Conservation (phyloP, 2,329 filamentous ascomycete species). For the Pestalotiopsis sp. region DNA sequence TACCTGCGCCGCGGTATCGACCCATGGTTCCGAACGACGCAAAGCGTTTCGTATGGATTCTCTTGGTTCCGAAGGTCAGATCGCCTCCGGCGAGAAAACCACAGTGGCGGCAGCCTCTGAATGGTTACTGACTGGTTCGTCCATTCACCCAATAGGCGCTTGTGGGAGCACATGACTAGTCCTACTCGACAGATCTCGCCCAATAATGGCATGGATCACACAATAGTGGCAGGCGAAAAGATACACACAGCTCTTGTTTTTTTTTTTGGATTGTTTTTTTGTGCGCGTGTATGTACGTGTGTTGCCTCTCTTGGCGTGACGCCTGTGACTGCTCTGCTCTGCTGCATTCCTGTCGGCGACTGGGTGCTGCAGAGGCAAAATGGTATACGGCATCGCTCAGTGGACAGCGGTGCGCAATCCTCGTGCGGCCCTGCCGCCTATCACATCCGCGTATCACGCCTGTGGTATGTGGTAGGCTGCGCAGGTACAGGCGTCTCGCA, state of each 20-base stretch:
- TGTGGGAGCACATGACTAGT: neutral
- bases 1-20: neutral
- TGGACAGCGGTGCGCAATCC: neutral
- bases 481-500: neutral
- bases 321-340: neutral
- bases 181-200: neutral
- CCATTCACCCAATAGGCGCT: slow-evolving; percentile 2
- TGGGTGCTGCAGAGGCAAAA: slow-evolving; percentile 14
- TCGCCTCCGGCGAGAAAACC: neutral
- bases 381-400: slow-evolving; percentile 5
- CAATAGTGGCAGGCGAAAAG: neutral
- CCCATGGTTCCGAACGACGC: neutral
- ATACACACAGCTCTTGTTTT: slow-evolving; percentile 1
- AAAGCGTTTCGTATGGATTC: slow-evolving; percentile 6
- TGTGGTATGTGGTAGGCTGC: no score
- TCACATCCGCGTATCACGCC: slow-evolving; percentile 6
- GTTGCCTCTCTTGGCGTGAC: slow-evolving; percentile 8
- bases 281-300: neutral
- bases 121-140: neutral
- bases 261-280: neutral
- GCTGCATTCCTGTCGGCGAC: neutral
- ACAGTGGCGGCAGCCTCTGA: neutral
- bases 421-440: slow-evolving; percentile 1
- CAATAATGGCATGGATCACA: neutral
- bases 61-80: neutral